Base-by-base conservation (phyloP, 768 basidiomycete species). In the Lactifluus volemus region DNA sequence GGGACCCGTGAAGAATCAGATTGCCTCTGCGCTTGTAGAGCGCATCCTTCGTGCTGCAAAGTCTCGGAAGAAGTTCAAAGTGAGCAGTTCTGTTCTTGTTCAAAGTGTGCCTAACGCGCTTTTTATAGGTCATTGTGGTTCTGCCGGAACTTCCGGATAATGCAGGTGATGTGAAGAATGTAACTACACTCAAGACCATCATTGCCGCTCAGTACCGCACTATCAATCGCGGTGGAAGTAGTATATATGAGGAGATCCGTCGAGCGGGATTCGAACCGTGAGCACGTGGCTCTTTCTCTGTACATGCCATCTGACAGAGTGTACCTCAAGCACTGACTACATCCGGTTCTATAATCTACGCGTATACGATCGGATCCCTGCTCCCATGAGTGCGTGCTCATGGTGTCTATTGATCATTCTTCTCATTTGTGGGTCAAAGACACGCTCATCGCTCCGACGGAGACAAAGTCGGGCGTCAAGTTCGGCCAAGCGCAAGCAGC, bases 101-200 rank as follows among this genome's bases (percentile, higher is more conserved):
- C 11, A 21, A 32, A 21, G 42, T 14, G 32, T 39, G 29, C 21
- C 25, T 60, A 11, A 52, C 15, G 7, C n/a, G 47, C 10, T 38
- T 42, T 32, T 7, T 49, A 2, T 65, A 93, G 89, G 89, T 97
- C 55, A 77, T 96, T 53, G 82, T 98, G 14, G 74, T 87, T 19
- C 88, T 98, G 53, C 96, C 95, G 0, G 94, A 96, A 70, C 79
- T 97, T 2, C 95, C 95, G 15, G 94, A 86, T 1, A 96, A 98
- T 72, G 79, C 92, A 1, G 88, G 95, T 2, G 84, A 92, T 70
- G 78, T 97, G 70, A 88, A 85, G 75, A 75, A 72, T 49, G 84
- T 82, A 60, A 70, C 72, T 0, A 73, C 85, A 1, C 67, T 92
- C 58, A 85, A 88, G 76, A 88, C 76, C 8, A 95, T 97, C 71